Base-by-base conservation (phyloP, 495 filamentous ascomycete species). In the Neohortaea acidophila region DNA sequence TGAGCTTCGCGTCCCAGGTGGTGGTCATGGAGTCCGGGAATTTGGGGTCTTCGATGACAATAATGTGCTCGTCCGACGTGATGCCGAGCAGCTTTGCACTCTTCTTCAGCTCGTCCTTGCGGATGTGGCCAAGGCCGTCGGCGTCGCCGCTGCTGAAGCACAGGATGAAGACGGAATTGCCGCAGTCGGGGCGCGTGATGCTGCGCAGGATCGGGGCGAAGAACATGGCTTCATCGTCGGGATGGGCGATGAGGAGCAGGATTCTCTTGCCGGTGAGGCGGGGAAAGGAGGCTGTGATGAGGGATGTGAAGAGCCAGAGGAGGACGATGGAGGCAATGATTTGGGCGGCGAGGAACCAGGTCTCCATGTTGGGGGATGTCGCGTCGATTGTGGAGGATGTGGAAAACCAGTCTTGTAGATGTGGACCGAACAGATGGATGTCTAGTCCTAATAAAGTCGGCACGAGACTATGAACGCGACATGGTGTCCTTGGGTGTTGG, bases 221-320 rank as follows among this genome's bases (percentile, higher is more conserved):
- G 66, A 97, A 97, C 89, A 97, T 97, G 49, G 89, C 91, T 64
- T 97, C 89, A 45, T 97, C 89, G 58, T 97, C 89, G 0, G 89
- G 89, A 59, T 97, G 89, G 3, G 89, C 89, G 56, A 97, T 96
- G 25, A 97, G 65, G 20, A 97, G 68, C 51, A 79, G 79, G 45
- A 94, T 82, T 44, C 79, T 68, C 63, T 91, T 85, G 62, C 79
- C 76, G 41, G 64, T 63, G 40, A 92, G 65, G 37, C 58, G 71
- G 0, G 83, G 82, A 49, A 85, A 80, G 20, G 70, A 67, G 7
- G 58, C 51, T 43, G 66, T 61, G 17, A 74, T 63, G 24, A 60
- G 59, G 12, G 63, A 60, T 0, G 75, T 79, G 60, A 73, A 79
- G 14, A 69, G 44, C 66, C 64, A 70, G 24, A 59, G 47, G 17